Conservation (phyloP, 345 rosid species). For the Garcia nutans region DNA sequence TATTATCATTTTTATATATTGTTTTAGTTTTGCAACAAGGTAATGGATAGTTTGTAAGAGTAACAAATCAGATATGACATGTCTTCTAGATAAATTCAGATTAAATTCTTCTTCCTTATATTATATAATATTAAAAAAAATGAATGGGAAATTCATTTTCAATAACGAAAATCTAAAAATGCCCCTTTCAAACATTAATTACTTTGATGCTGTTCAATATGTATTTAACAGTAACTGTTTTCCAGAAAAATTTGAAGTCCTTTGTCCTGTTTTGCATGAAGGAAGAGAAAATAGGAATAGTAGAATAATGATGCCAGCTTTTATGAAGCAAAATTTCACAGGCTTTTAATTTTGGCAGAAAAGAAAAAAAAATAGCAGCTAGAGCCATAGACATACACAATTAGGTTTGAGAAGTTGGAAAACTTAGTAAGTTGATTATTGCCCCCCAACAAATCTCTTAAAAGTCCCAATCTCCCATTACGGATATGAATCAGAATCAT, state of each 20-base stretch:
- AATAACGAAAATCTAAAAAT: too few relatives aligned
- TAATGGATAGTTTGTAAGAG: too few relatives aligned
- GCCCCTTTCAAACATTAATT: too few relatives aligned
- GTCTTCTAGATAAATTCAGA: too few relatives aligned
- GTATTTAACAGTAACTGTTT: background rate
- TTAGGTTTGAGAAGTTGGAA: conserved; percentile 6
- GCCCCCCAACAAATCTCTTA: conserved; percentile 26
- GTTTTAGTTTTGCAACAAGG: too few relatives aligned
- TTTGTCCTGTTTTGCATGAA: background rate
- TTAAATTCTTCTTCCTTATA: too few relatives aligned
- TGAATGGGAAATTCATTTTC: too few relatives aligned
- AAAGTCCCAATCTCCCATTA: conserved; percentile 1
- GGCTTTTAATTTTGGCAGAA: conserved; percentile 18
- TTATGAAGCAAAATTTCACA: conserved; percentile 20
- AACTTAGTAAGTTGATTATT: background rate
- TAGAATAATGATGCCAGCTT: conserved; percentile 19
- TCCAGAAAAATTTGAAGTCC: background rate
- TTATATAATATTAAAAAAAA: too few relatives aligned
- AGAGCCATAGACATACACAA: background rate
- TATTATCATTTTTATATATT: too few relatives aligned
- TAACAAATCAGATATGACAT: too few relatives aligned
- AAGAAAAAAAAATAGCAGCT: background rate
- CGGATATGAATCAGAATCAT: background rate
- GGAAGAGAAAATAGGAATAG: too few relatives aligned
- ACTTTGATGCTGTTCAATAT: too few relatives aligned